Percentiles rank a stretch among this genome's conserved stretches.
Conservation (phyloP, 2,329 filamentous ascomycete genomes). For the Exophiala oligosperma region DNA sequence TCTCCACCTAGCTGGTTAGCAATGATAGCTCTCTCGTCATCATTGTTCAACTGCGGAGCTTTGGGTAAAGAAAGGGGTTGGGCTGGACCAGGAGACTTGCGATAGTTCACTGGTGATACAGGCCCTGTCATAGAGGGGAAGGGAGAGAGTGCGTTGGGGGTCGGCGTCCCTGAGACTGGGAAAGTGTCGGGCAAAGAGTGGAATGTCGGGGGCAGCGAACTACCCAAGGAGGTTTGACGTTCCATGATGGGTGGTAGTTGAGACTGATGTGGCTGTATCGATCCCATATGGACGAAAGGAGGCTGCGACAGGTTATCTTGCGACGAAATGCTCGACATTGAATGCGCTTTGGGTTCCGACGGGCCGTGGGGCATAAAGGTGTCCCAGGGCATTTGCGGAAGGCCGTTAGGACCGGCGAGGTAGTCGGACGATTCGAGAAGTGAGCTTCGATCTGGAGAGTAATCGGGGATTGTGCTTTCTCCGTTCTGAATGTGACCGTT, state of each 20-base stretch:
- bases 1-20: conserved; percentile 83
- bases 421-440: conserved; percentile 79
- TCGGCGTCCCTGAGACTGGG: conserved; percentile 67
- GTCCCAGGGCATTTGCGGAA: conserved; percentile 91
- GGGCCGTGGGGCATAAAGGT: conserved; percentile 73
- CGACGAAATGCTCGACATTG: conserved; percentile 66
- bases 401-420: conserved; percentile 72
- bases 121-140: conserved; percentile 67
- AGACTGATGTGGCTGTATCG: conserved; percentile 57
- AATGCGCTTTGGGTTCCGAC: conserved; percentile 72
- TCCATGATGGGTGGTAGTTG: conserved; percentile 70
- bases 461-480: conserved; percentile 58
- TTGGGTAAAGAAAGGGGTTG: conserved; percentile 65
- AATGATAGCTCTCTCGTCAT: conserved; percentile 85
- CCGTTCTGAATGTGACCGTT: conserved; percentile 52
- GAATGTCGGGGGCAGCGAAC: conserved; percentile 64
- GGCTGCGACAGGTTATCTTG: conserved; percentile 64
- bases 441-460: conserved; percentile 68
- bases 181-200: conserved; percentile 73
- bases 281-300: conserved; percentile 61
- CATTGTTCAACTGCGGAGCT: conserved; percentile 77
- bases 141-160: conserved; percentile 72
- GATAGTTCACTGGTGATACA: conserved; percentile 68
- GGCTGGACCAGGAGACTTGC: conserved; percentile 67
- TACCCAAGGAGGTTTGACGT: conserved; percentile 58